Conservation (phyloP, 1,284 basidiomycete genomes). For the Mycosarcoma mackinlayi region DNA sequence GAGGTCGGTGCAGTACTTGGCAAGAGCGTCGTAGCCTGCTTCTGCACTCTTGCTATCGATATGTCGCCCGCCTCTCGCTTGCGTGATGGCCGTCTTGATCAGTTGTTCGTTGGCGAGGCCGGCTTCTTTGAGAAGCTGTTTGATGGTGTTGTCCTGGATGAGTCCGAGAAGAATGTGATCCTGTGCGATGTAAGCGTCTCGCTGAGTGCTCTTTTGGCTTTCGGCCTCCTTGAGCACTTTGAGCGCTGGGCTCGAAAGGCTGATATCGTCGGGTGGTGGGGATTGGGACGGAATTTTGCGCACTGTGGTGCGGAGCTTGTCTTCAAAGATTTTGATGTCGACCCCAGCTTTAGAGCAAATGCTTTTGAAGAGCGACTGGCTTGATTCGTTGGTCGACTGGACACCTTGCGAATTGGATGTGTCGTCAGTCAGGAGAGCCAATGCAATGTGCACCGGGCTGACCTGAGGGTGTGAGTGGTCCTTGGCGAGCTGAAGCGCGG, state of each 20-base stretch:
- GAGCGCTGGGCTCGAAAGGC: slow-evolving; percentile 49
- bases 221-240: slow-evolving; percentile 65
- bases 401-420: slow-evolving; percentile 58
- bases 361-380: slow-evolving; percentile 76
- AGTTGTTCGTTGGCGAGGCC: slow-evolving; percentile 77
- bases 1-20: slow-evolving; percentile 69
- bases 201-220: slow-evolving; percentile 69
- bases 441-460: slow-evolving; percentile 79
- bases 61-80: slow-evolving; percentile 81
- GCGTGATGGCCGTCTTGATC: slow-evolving; percentile 82
- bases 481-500: slow-evolving; percentile 81
- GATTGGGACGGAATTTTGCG: slow-evolving; percentile 65
- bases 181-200: slow-evolving; percentile 92
- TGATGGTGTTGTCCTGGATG: slow-evolving; percentile 78
- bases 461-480: slow-evolving; percentile 82
- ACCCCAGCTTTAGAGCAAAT: slow-evolving; percentile 82
- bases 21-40: slow-evolving; percentile 67
- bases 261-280: slow-evolving; percentile 63
- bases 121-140: slow-evolving; percentile 78
- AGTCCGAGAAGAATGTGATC: slow-evolving; percentile 83
- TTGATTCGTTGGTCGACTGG: slow-evolving; percentile 62
- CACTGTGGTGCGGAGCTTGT: slow-evolving; percentile 55
- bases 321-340: slow-evolving; percentile 71
- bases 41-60: slow-evolving; percentile 81
- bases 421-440: slow-evolving; percentile 75